phyloP scores from a whole-genome alignment of 495 filamentous ascomycete genomes.

The Penicillium chermesinum region DNA sequence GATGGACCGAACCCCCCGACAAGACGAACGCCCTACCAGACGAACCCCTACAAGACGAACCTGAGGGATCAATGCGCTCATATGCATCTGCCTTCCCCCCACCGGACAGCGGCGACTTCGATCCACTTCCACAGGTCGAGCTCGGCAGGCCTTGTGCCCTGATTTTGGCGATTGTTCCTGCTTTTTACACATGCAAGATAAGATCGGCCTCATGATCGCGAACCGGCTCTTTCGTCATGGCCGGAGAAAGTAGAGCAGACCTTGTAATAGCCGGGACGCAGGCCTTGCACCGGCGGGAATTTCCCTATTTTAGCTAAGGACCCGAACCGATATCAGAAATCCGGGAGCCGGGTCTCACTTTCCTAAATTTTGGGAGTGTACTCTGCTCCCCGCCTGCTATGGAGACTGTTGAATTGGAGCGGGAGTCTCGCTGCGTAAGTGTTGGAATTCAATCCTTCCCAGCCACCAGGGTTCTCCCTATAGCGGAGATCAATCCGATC shows the following conservation, averaged over 20 bases:
- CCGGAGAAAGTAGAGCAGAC: too few relatives aligned
- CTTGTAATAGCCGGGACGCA: too few relatives aligned
- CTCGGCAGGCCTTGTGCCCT: not conserved
- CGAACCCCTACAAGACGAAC: not conserved
- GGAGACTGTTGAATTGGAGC: not conserved
- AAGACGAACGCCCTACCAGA: not conserved
- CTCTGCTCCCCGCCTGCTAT: not conserved
- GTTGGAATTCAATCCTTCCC: not conserved
- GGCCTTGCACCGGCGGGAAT: too few relatives aligned
- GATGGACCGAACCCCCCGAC: not conserved
- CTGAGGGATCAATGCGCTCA: not conserved
- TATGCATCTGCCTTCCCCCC: not conserved
- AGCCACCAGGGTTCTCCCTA: conserved; percentile 1
- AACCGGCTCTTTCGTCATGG: not conserved
- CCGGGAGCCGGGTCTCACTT: not conserved
- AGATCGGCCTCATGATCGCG: not conserved
- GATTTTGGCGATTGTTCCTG: conserved; percentile 4
- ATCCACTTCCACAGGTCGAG: not conserved
- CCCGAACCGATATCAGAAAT: not conserved
- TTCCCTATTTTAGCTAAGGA: not conserved
- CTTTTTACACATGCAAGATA: conserved; percentile 11
- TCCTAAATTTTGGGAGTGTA: not conserved
- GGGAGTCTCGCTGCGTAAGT: not conserved
- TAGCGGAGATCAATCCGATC: not conserved
- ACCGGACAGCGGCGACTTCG: not conserved